Evolutionary conservation across 2,329 filamentous ascomycete genomes (phyloP), one percentile per base, ranked within the genome.

Genomic region (Curvularia hawaiiensis): DNA sequence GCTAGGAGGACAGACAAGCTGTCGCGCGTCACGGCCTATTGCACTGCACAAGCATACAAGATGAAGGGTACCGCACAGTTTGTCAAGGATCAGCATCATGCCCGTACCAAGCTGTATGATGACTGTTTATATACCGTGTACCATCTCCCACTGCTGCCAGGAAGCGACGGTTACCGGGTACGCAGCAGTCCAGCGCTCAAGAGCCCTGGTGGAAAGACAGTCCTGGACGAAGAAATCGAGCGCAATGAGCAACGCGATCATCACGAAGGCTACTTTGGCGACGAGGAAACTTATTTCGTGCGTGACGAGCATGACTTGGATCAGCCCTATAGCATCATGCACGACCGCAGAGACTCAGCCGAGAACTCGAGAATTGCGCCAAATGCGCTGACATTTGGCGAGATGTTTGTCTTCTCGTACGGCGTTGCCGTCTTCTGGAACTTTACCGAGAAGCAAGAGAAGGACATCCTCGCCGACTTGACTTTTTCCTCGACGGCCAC

Each of bases 361-460:
- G 64, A 61, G 14, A 60, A 70, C 78, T 69, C 71, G 9, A 83
- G 85, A 28, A 83, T 91, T 24, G 85, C 85, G 0, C 85, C 90
- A 6, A 87, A 92, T 71, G 86, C 88, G 35, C 88, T 94, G 70
- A 84, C 88, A 54, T 92, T 96, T 72, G 94, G 91, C 41, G 95
- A 99, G 78, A 91, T 98, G 86, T 98, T 97, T 73, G 89, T 99
- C 67, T 98, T 96, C 76, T 94, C 91, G 16, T 99, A 99, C 72
- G 95, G 95, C 20, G 94, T 99, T 0, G 94, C 95, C 0, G 95
- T 99, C 5, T 97, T 99, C 75, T 99, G 95, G 95, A 99, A 99
- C 75, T 97, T 99, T 68, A 94, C 91, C 11, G 93, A 97, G 75
- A 86, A 89, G 63, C 95, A 99, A 75, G 95, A 99, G 75, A 97